These are phyloP conservation scores for Phaeotremella skinneri DNA, from an alignment of 768 basidiomycete genomes.

Conservation along the genomic window DNA sequence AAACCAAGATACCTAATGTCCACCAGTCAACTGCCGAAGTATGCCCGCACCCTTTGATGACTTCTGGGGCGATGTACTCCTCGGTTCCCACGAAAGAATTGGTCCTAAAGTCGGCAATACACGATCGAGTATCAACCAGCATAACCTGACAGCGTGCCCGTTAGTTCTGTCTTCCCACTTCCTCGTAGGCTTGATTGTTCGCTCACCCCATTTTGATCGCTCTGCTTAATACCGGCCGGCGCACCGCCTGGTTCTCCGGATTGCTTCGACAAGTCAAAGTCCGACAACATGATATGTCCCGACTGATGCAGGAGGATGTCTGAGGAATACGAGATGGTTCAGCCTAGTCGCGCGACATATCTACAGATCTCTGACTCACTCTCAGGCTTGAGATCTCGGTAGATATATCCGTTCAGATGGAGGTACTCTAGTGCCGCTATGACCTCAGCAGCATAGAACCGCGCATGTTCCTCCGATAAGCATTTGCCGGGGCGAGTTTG, in stretches of 20 bases:
- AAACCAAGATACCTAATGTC: constrained; percentile 96
- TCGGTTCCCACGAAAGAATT: constrained; percentile 99
- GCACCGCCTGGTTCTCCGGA: constrained; percentile 79
- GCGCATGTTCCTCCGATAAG: constrained; percentile 86
- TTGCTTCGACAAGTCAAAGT: constrained; percentile 98
- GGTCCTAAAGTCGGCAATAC: constrained; percentile 95
- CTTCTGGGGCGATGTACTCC: constrained; percentile 99
- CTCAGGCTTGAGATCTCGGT: constrained; percentile 98
- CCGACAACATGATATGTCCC: constrained; percentile 98
- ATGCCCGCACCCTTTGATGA: constrained; percentile 93
- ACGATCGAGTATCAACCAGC: constrained; percentile 92
- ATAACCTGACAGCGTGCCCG: constrained; percentile 64
- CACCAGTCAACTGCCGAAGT: constrained; percentile 99
- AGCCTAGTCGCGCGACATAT: background rate
- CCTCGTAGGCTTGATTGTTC: background rate
- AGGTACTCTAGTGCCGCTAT: constrained; percentile 96
- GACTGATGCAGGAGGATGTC: constrained; percentile 97
- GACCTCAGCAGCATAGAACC: constrained; percentile 98
- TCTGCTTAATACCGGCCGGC: constrained; percentile 80
- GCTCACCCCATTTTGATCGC: constrained; percentile 83
- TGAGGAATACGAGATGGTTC: constrained; percentile 51
- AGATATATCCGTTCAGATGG: constrained; percentile 99
- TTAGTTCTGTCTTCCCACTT: constrained; percentile 18
- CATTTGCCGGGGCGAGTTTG: constrained; percentile 97
- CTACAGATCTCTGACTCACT: constrained; percentile 63